Evolutionary conservation across 1,284 basidiomycete species (phyloP).

Genomic region (Rhodofomes roseus): DNA sequence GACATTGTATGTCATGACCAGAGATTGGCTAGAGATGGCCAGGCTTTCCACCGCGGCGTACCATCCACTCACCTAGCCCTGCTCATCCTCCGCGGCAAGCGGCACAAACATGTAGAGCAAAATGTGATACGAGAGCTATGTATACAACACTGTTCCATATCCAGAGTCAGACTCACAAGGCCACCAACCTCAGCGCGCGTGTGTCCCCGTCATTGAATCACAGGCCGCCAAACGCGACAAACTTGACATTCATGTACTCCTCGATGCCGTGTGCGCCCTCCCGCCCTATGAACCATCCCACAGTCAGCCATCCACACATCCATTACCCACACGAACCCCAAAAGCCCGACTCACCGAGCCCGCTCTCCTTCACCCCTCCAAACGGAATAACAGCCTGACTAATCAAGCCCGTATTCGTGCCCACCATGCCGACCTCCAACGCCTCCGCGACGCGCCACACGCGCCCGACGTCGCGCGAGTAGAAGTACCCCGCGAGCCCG

Average conservation of each 20-base stretch:
- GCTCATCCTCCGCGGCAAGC: too few relatives aligned
- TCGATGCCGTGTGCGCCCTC: slow-evolving; percentile 81
- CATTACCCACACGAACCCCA: neutral
- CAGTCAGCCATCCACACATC: neutral
- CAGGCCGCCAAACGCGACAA: slow-evolving; percentile 66
- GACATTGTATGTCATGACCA: too few relatives aligned
- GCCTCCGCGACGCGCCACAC: slow-evolving; percentile 98
- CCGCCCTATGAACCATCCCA: slow-evolving; percentile 41
- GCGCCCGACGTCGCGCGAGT: slow-evolving; percentile 84
- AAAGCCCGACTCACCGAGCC: slow-evolving; percentile 50
- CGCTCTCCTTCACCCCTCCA: slow-evolving; percentile 89
- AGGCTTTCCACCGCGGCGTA: too few relatives aligned
- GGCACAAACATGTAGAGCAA: too few relatives aligned
- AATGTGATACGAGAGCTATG: too few relatives aligned
- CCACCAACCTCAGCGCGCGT: neutral
- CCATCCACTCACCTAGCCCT: too few relatives aligned
- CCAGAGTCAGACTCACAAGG: too few relatives aligned
- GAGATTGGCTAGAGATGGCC: too few relatives aligned
- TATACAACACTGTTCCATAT: too few relatives aligned
- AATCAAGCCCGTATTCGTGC: slow-evolving; percentile 81
- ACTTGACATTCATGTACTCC: slow-evolving; percentile 81
- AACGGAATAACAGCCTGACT: slow-evolving; percentile 87
- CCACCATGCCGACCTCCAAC: slow-evolving; percentile 96
- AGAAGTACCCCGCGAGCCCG: slow-evolving; percentile 94
- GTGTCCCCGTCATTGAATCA: slow-evolving; percentile 1